Base-by-base conservation (phyloP, 2,329 filamentous ascomycete genomes). In the Trichoderma breve region DNA sequence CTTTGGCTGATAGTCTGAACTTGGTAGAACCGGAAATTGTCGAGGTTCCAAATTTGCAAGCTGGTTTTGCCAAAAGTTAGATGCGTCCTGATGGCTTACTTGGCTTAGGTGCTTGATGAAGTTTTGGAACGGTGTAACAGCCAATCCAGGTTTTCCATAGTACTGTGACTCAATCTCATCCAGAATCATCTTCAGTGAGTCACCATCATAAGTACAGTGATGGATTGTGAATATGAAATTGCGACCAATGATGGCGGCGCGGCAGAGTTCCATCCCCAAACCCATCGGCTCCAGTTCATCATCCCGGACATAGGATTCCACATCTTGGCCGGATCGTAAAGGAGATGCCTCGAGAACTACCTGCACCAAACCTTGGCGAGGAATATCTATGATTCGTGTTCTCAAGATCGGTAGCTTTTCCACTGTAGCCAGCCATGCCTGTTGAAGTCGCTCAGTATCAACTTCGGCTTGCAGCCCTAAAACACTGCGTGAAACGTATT, bases 211-310 rank as follows among this genome's bases (percentile, higher is more conserved):
- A 18, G 55, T 43, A 21, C 47, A 57, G 53, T 71, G 70, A 67
- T 71, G 70, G 6, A 71, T 60, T 14, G 70, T 71, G 15, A 71
- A 67, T 14, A 71, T 60, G 24, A 71, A 71, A 34, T 66, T n/a
- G 9, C 61, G 62, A 15, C 39, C 62, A 30, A 71, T 43, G 14
- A 71, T 57, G 15, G 62, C 62, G 7, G 34, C 47, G 15, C 70
- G 62, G 62, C 30, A 57, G 9, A 71, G 53, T 26, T 60, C 51
- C 18, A 51, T 67, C n/a, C 70, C 70, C 30, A 71, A 39, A 8
- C 53, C 34, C 70, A 71, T 71, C 9, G 70, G 69, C 55, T 71
- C 60, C 21, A n/a, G 26, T 43, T 65, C 60, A 58, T 71, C 69
- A 12, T 64, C 21, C 0, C 32, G 32, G 14, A 62, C 11, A 62